These are phyloP conservation scores for Curvularia sp. DNA, from an alignment of 2,329 filamentous ascomycete species.

Conservation along the genomic window DNA sequence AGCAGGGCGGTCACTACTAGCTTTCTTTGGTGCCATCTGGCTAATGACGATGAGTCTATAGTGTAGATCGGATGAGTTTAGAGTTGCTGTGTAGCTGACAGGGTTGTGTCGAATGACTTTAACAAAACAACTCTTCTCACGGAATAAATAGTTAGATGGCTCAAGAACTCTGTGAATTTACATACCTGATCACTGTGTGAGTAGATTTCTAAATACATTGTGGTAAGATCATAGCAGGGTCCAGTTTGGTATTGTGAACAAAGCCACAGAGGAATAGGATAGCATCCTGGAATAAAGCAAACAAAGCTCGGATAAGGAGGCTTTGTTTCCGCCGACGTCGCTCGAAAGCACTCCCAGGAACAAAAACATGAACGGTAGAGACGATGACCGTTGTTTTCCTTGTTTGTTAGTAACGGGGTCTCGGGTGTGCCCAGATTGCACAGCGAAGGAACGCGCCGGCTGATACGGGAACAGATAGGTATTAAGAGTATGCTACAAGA, in stretches of 20 bases:
- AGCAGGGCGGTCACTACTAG: background rate
- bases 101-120: background rate
- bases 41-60: background rate
- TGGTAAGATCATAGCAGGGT: conserved; percentile 4
- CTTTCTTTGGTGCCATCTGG: background rate
- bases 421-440: background rate
- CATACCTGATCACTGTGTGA: background rate
- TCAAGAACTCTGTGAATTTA: background rate
- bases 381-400: background rate
- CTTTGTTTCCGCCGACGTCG: conserved; percentile 9
- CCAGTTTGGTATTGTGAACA: conserved; percentile 10
- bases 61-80: background rate
- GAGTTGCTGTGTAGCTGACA: background rate
- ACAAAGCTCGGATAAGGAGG: background rate
- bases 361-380: background rate
- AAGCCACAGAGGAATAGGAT: conserved; percentile 9
- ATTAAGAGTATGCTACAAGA: conserved; percentile 26
- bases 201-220: conserved; percentile 13
- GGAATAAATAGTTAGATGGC: background rate
- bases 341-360: background rate
- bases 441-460: background rate
- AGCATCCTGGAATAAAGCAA: background rate
- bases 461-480: conserved; percentile 9
- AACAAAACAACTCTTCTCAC: background rate
- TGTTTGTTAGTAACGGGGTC: background rate